phyloP scores from a whole-genome alignment of 2,329 filamentous ascomycete species.

The Paracoccidioides brasiliensis region DNA sequence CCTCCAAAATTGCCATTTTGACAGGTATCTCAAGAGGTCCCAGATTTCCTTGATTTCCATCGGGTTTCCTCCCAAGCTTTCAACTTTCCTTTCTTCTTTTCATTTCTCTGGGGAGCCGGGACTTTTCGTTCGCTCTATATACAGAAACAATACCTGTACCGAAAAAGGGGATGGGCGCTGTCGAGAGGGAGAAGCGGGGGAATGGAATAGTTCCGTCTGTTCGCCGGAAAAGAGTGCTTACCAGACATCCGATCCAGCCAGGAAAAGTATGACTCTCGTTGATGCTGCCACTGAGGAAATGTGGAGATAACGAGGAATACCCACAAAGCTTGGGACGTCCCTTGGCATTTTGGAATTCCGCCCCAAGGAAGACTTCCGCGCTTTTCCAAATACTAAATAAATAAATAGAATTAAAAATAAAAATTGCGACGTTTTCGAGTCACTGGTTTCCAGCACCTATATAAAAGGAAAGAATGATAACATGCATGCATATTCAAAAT shows the following conservation, averaged over 20 bases:
- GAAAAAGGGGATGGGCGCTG: background rate
- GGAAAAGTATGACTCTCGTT: background rate
- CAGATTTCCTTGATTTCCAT: background rate
- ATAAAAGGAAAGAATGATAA: background rate
- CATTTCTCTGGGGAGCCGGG: background rate
- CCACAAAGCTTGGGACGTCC: background rate
- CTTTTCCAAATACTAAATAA: no score
- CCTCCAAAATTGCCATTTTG: background rate
- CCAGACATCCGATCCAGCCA: background rate
- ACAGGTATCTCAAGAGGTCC: no score
- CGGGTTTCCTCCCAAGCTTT: no score
- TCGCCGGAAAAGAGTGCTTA: background rate
- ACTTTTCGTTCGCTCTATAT: background rate
- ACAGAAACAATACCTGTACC: background rate
- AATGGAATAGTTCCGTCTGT: background rate
- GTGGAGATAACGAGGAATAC: no score
- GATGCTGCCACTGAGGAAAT: background rate
- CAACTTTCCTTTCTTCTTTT: background rate
- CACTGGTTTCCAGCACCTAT: background rate
- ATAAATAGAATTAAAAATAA: background rate
- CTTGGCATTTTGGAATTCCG: background rate
- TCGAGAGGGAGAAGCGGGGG: background rate
- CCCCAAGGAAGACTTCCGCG: background rate
- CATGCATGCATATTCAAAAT: no score
- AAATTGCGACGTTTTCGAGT: background rate